Evolutionary conservation across 2,329 filamentous ascomycete species (phyloP).

Genomic region (Aspergillus luchuensis): DNA sequence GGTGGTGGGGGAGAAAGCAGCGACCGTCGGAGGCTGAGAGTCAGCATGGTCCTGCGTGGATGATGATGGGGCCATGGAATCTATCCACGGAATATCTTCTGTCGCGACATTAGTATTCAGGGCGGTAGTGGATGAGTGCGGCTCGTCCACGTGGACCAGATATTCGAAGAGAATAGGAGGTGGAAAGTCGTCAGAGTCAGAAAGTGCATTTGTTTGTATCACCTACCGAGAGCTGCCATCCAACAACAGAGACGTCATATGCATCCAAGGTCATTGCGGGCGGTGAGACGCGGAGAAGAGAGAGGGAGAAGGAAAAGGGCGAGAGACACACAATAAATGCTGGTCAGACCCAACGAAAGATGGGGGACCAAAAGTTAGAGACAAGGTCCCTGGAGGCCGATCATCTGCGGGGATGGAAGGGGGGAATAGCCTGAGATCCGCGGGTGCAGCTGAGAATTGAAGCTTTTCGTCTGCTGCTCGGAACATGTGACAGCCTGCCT

Average conservation of each 20-base stretch:
- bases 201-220: conserved; percentile 5
- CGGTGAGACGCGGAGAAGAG: conserved; percentile 17
- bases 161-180: neutral
- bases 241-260: conserved; percentile 48
- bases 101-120: conserved; percentile 27
- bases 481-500: conserved; percentile 21
- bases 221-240: conserved; percentile 55
- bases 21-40: conserved; percentile 70
- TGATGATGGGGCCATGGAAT: conserved; percentile 54
- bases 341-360: conserved; percentile 3
- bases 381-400: conserved; percentile 3
- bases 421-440: conserved; percentile 9
- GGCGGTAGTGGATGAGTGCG: neutral
- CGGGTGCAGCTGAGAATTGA: neutral
- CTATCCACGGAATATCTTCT: conserved; percentile 56
- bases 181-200: neutral
- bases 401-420: conserved; percentile 1
- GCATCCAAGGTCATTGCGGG: conserved; percentile 36
- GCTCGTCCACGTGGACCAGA: neutral
- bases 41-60: conserved; percentile 42
- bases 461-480: conserved; percentile 20
- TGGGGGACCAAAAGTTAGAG: conserved; percentile 6
- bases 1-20: conserved; percentile 84
- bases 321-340: conserved; percentile 1
- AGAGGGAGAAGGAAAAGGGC: conserved; percentile 7